These are phyloP conservation scores for Citrus maxima DNA, from an alignment of 345 rosid species.

Conservation along the genomic window DNA sequence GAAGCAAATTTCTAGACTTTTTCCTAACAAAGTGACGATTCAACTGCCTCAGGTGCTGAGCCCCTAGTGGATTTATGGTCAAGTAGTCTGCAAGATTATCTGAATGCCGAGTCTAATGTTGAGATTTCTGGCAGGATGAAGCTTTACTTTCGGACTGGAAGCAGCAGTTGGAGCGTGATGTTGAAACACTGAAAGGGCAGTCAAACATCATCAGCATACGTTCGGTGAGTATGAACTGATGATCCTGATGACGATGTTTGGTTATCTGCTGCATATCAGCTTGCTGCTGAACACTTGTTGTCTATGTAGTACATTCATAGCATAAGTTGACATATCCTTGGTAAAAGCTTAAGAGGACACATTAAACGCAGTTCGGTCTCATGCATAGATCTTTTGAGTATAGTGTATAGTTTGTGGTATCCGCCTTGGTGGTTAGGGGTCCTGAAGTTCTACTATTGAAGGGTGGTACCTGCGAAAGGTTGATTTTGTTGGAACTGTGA, in stretches of 20 bases:
- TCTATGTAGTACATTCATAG: not conserved
- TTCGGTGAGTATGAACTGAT: conserved; percentile 48
- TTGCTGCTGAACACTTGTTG: not conserved
- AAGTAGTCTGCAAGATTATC: conserved; percentile 1
- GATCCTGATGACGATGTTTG: conserved; percentile 3
- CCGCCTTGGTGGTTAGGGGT: not conserved
- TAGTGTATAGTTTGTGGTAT: not conserved
- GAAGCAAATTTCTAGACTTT: conserved; percentile 88
- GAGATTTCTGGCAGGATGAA: conserved; percentile 62
- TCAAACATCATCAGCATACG: conserved; percentile 69
- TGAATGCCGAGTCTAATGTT: conserved; percentile 20
- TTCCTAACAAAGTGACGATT: conserved; percentile 94
- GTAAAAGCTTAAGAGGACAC: not conserved
- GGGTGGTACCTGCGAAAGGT: not conserved
- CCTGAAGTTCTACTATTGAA: not conserved
- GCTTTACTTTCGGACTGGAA: conserved; percentile 91
- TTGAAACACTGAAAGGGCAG: conserved; percentile 79
- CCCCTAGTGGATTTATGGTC: not conserved
- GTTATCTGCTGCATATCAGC: not conserved
- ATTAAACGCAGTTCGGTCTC: not conserved
- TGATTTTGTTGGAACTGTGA: not conserved
- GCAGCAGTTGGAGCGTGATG: conserved; percentile 89
- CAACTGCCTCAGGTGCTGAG: conserved; percentile 89
- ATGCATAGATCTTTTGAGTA: not conserved
- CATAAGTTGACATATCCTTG: not conserved